Percentiles rank a stretch among this genome's conserved stretches.
Evolutionary conservation across 2,329 filamentous ascomycete genomes (phyloP).

Genomic region (Septoria petroselini): DNA sequence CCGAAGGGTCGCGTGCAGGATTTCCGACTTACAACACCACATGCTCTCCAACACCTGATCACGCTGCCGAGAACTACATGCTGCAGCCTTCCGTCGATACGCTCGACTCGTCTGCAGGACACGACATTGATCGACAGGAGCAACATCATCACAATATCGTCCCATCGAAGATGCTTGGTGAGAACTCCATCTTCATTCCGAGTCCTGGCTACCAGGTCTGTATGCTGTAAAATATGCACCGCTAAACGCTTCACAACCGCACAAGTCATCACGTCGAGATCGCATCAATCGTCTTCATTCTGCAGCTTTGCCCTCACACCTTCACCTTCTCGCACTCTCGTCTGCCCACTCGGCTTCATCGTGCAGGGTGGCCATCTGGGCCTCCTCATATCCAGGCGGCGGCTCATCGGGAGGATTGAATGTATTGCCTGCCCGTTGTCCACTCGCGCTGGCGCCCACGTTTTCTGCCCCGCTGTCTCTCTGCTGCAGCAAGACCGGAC

Average conservation of each 20-base stretch:
- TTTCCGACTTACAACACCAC: too few relatives aligned
- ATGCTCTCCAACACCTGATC: too few relatives aligned
- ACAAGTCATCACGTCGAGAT: neutral
- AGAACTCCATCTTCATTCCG: too few relatives aligned
- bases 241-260: neutral
- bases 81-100: too few relatives aligned
- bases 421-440: conserved; percentile 24
- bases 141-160: too few relatives aligned
- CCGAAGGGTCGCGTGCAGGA: too few relatives aligned
- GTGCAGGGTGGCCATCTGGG: conserved; percentile 75
- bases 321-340: conserved; percentile 30
- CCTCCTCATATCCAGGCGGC: conserved; percentile 88
- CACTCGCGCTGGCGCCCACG: conserved; percentile 3
- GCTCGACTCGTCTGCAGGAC: too few relatives aligned
- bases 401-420: conserved; percentile 65
- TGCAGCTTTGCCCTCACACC: neutral
- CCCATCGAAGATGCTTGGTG: too few relatives aligned
- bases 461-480: conserved; percentile 23
- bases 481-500: conserved; percentile 20
- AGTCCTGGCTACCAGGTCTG: too few relatives aligned
- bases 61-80: too few relatives aligned
- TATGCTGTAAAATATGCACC: too few relatives aligned
- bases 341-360: conserved; percentile 62
- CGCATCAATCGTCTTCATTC: neutral
- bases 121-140: too few relatives aligned